These are phyloP conservation scores for Colletotrichum ledebouriae DNA, from an alignment of 2,329 filamentous ascomycete genomes.

Conservation along the genomic window DNA sequence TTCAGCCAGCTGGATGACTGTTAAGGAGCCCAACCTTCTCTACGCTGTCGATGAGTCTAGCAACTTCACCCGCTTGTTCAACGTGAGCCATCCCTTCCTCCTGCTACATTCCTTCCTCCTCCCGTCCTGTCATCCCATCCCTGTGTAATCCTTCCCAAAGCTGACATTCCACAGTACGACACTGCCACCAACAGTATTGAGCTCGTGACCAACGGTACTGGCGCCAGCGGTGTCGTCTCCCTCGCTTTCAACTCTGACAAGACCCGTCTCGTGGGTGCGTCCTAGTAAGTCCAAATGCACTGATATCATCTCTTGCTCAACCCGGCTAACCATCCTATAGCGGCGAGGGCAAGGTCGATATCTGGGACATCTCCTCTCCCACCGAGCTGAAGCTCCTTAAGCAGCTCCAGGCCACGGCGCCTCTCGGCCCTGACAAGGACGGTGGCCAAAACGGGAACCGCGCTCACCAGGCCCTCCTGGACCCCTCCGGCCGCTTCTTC, in stretches of 20 bases:
- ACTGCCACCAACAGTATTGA: constrained; percentile 48
- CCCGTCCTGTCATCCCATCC: not conserved
- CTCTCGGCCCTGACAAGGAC: constrained; percentile 51
- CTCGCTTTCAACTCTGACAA: constrained; percentile 61
- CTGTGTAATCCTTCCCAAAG: not conserved
- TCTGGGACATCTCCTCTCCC: constrained; percentile 59
- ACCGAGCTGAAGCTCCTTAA: constrained; percentile 54
- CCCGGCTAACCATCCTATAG: constrained; percentile 12
- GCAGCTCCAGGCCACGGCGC: constrained; percentile 52
- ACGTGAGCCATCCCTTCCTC: constrained; percentile 33
- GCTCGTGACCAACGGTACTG: constrained; percentile 48
- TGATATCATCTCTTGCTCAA: not conserved
- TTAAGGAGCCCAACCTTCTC: constrained; percentile 55
- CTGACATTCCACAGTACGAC: constrained; percentile 49
- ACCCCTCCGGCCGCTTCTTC: constrained; percentile 64
- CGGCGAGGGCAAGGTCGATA: constrained; percentile 57
- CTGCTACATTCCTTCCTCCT: too few relatives aligned
- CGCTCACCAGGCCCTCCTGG: constrained; percentile 63
- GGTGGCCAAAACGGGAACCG: constrained; percentile 52
- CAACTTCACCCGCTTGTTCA: constrained; percentile 55
- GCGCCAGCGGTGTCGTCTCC: constrained; percentile 60
- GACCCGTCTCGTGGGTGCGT: constrained; percentile 60
- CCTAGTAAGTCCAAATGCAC: constrained; percentile 48
- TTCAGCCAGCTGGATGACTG: constrained; percentile 61
- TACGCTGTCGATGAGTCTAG: constrained; percentile 64